Evolutionary conservation across 768 basidiomycete species (phyloP).

Genomic region (Terana coerulea): DNA sequence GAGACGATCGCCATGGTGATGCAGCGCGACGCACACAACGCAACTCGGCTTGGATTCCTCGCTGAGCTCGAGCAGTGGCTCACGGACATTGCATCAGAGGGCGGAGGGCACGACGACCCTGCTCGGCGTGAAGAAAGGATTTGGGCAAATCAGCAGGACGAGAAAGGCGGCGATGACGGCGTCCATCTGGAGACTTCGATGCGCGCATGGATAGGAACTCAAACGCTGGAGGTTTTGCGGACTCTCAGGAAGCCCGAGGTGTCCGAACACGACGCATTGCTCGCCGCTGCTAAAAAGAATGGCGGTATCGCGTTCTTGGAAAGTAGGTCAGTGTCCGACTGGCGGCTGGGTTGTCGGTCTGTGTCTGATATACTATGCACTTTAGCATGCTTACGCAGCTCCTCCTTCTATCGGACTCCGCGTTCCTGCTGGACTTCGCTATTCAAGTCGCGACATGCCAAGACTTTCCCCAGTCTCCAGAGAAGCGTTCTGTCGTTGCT

Average conservation of each 20-base stretch:
- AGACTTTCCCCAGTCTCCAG: not conserved
- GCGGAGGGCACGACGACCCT: too few relatives aligned
- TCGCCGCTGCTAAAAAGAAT: not conserved
- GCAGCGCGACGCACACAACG: not conserved
- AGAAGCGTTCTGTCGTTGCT: not conserved
- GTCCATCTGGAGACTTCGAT: too few relatives aligned
- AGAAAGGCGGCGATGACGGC: too few relatives aligned
- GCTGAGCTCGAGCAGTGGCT: too few relatives aligned
- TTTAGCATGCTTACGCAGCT: conserved; percentile 6
- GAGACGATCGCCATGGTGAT: too few relatives aligned
- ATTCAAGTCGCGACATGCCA: not conserved
- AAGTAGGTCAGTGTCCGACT: too few relatives aligned
- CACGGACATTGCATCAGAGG: too few relatives aligned
- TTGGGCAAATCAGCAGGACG: too few relatives aligned
- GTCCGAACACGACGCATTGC: not conserved
- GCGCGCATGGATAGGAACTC: too few relatives aligned
- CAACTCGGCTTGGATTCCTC: not conserved
- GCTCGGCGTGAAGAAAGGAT: too few relatives aligned
- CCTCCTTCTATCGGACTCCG: not conserved
- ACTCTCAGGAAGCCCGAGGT: not conserved
- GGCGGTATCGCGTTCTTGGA: not conserved
- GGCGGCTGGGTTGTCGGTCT: too few relatives aligned
- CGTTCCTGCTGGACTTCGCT: conserved; percentile 1
- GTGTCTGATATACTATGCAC: too few relatives aligned
- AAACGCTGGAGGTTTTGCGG: not conserved